Conservation (phyloP, 129 eudicot genomes). For the Chrysanthemum makinoi region DNA sequence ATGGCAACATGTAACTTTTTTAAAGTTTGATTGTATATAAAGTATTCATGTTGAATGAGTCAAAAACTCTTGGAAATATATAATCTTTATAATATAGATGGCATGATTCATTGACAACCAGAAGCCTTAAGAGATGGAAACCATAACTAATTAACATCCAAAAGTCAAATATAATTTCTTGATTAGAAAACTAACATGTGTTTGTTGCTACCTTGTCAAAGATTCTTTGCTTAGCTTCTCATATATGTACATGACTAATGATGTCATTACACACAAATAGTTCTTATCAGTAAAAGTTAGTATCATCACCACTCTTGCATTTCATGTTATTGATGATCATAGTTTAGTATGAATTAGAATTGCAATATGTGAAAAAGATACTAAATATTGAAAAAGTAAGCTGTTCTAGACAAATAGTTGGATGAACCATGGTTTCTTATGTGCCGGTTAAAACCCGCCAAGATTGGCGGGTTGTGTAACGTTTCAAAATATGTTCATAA, state of each 20-base stretch:
- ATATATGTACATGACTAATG: not conserved
- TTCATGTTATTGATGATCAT: not conserved
- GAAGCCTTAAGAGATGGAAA: slow-evolving; percentile 19
- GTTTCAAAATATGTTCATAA: not conserved
- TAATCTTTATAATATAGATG: not conserved
- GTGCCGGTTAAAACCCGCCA: not conserved
- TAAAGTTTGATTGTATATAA: slow-evolving; percentile 7
- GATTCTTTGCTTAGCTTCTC: slow-evolving; percentile 20
- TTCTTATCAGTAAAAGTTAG: slow-evolving; percentile 1
- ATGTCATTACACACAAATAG: not conserved
- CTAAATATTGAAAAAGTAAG: not conserved
- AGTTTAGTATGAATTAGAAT: not conserved
- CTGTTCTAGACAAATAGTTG: not conserved
- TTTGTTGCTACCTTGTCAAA: slow-evolving; percentile 5
- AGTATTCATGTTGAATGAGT: not conserved
- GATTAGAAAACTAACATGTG: slow-evolving; percentile 17
- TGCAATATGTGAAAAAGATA: not conserved
- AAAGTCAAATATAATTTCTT: slow-evolving; percentile 19
- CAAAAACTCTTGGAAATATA: slow-evolving; percentile 5
- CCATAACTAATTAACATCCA: slow-evolving; percentile 18
- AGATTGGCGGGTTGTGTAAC: not conserved
- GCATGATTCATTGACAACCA: slow-evolving; percentile 30
- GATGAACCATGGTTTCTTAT: not conserved
- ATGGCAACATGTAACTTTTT: not conserved
- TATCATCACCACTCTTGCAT: not conserved